Percentiles rank a stretch among this genome's conserved stretches.
phyloP scores from a whole-genome alignment of 2,329 filamentous ascomycete species.

The Trichoderma lentiforme region DNA sequence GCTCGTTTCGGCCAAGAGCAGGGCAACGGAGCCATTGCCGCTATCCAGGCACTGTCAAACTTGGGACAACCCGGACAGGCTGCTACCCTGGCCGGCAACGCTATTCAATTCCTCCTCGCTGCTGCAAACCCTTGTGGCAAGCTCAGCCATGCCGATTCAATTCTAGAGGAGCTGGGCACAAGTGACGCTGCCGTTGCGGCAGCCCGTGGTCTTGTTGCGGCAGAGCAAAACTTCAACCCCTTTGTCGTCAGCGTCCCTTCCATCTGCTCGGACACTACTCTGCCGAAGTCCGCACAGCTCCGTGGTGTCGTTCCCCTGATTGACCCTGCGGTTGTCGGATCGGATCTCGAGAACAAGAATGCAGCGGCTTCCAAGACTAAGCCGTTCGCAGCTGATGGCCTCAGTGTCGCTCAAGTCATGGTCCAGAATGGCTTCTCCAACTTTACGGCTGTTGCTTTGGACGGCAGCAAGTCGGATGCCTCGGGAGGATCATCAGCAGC shows the following conservation, averaged over 20 bases:
- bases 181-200: slow-evolving; percentile 4
- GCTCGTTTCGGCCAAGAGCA: slow-evolving; percentile 7
- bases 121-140: slow-evolving; percentile 9
- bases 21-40: slow-evolving; percentile 5
- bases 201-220: slow-evolving; percentile 4
- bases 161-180: background rate
- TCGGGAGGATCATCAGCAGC: background rate
- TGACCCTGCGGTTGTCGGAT: slow-evolving; percentile 3
- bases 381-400: background rate
- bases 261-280: background rate
- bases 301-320: slow-evolving; percentile 2
- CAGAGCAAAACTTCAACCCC: slow-evolving; percentile 11
- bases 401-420: slow-evolving; percentile 9
- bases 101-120: slow-evolving; percentile 3
- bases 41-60: background rate
- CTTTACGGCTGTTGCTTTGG: background rate
- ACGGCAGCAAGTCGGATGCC: background rate
- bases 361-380: background rate
- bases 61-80: slow-evolving; percentile 3
- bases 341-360: slow-evolving; percentile 9
- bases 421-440: slow-evolving; percentile 5
- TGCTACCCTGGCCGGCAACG: background rate
- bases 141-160: slow-evolving; percentile 1
- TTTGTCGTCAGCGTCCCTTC: slow-evolving; percentile 9
- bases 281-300: slow-evolving; percentile 4